Percentiles rank a stretch among this genome's conserved stretches.
Evolutionary conservation across 2,329 filamentous ascomycete genomes (phyloP).

Genomic region (Diaporthe sp.): DNA sequence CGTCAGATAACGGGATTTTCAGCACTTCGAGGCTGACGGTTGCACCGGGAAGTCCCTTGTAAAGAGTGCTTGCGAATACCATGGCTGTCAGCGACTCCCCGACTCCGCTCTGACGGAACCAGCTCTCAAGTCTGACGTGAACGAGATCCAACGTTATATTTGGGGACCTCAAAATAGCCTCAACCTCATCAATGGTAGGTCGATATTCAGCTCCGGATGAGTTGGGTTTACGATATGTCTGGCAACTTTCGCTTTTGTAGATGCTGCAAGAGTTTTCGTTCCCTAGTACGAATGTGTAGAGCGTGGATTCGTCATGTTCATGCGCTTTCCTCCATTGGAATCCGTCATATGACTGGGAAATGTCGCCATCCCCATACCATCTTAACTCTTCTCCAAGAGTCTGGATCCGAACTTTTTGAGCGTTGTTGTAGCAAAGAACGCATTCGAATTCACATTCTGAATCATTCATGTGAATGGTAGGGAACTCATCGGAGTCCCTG

Average conservation of each 20-base stretch:
- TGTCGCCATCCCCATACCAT: background rate
- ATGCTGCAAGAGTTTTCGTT: background rate
- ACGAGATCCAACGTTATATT: background rate
- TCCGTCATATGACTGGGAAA: background rate
- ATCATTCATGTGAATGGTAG: too few relatives aligned
- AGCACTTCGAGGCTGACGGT: background rate
- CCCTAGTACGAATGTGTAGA: background rate
- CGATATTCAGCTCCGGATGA: background rate
- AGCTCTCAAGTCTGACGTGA: background rate
- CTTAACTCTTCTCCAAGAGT: background rate
- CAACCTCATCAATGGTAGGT: background rate
- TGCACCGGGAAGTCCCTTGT: background rate
- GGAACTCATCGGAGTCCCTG: too few relatives aligned
- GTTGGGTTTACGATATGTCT: background rate
- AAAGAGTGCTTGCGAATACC: background rate
- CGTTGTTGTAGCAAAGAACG: background rate
- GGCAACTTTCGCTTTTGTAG: background rate
- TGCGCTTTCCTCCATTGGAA: background rate
- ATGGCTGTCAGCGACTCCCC: background rate
- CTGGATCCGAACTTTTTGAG: background rate
- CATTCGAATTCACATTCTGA: background rate
- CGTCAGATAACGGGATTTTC: background rate
- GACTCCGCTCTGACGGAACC: too few relatives aligned
- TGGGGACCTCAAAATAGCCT: background rate
- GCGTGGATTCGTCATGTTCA: background rate